These are phyloP conservation scores for Citrullus mucosospermus DNA, from an alignment of 306 rosid species.

Conservation along the genomic window DNA sequence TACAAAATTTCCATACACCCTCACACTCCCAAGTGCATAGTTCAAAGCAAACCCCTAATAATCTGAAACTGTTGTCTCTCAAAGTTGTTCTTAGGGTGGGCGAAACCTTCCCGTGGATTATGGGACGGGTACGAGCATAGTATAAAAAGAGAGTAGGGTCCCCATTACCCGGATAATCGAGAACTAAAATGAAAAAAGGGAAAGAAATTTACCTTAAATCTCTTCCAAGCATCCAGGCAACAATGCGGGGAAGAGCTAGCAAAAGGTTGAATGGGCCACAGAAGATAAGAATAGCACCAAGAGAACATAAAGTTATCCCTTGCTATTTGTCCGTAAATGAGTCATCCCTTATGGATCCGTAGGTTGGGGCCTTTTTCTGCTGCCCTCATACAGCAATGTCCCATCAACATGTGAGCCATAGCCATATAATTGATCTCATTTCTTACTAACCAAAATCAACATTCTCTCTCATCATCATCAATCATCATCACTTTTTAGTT, in stretches of 20 bases:
- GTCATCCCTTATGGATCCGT: constrained; percentile 6
- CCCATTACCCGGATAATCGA: not conserved
- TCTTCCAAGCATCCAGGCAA: constrained; percentile 4
- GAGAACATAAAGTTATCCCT: not conserved
- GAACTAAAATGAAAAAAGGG: not conserved
- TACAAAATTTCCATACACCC: not conserved
- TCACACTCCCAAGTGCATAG: not conserved
- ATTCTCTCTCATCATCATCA: constrained; percentile 9
- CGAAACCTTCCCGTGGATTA: not conserved
- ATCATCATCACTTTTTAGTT: not conserved
- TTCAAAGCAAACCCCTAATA: not conserved
- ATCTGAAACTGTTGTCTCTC: not conserved
- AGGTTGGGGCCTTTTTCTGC: constrained; percentile 5
- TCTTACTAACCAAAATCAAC: constrained; percentile 5
- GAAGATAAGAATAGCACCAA: not conserved
- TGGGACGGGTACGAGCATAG: not conserved
- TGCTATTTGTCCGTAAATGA: not conserved
- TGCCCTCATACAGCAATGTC: constrained; percentile 3
- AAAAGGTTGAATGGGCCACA: not conserved
- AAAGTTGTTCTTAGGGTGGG: not conserved
- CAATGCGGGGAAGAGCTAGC: not conserved
- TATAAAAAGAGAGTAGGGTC: not conserved
- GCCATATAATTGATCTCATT: constrained; percentile 5
- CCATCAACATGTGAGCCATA: constrained; percentile 8
- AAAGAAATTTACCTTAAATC: not conserved